These are phyloP conservation scores for Aspergillus niger DNA, from an alignment of 2,329 filamentous ascomycete species.

Conservation along the genomic window DNA sequence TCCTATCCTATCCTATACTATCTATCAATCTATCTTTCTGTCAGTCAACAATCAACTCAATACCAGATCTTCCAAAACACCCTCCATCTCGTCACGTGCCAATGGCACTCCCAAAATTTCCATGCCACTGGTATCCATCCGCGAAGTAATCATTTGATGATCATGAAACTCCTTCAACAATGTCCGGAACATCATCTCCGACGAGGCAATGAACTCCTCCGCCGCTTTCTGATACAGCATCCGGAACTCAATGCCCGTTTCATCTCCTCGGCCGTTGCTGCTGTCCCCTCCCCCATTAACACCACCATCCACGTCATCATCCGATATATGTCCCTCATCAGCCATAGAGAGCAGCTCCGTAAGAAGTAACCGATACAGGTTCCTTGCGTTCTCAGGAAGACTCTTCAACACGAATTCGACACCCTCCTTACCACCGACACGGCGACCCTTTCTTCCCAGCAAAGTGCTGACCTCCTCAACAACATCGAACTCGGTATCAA, in stretches of 20 bases:
- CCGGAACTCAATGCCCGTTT: conserved; percentile 79
- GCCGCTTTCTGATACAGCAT: conserved; percentile 93
- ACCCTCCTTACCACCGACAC: conserved; percentile 85
- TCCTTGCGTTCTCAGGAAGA: conserved; percentile 88
- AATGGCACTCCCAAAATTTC: conserved; percentile 86
- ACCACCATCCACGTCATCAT: conserved; percentile 52
- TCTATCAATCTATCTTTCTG: not conserved
- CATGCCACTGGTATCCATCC: conserved; percentile 80
- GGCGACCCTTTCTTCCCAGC: conserved; percentile 75
- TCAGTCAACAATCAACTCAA: conserved; percentile 29
- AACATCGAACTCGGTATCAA: conserved; percentile 72
- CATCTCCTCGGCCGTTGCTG: conserved; percentile 28
- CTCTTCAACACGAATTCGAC: conserved; percentile 88
- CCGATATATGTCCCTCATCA: conserved; percentile 52
- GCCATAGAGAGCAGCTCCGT: conserved; percentile 76
- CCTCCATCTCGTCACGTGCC: conserved; percentile 82
- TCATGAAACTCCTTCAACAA: conserved; percentile 97
- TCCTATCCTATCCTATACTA: conserved; percentile 10
- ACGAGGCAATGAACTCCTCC: conserved; percentile 95
- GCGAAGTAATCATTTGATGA: conserved; percentile 92
- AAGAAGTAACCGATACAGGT: conserved; percentile 80
- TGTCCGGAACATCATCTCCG: conserved; percentile 92
- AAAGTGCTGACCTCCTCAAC: conserved; percentile 90
- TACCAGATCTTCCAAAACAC: conserved; percentile 75
- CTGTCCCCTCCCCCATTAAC: conserved; percentile 30